phyloP scores from a whole-genome alignment of 768 basidiomycete species.

The Hygrophorus russula region DNA sequence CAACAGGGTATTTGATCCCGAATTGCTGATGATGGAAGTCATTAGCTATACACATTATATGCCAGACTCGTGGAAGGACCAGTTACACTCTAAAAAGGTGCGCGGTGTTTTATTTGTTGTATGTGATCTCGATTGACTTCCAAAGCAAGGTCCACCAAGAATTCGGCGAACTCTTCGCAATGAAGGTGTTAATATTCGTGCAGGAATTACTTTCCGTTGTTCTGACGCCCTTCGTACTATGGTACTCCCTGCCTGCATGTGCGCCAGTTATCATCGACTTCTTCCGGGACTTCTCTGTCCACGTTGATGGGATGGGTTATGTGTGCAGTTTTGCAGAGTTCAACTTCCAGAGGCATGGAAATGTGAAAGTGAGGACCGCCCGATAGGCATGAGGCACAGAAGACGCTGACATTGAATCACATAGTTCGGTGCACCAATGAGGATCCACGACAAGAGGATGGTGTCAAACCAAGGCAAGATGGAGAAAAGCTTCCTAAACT shows the following conservation, averaged over 20 bases:
- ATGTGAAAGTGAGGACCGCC: slow-evolving; percentile 55
- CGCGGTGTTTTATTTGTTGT: background rate
- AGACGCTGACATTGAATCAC: background rate
- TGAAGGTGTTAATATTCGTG: slow-evolving; percentile 81
- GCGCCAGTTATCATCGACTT: slow-evolving; percentile 92
- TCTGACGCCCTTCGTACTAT: slow-evolving; percentile 87
- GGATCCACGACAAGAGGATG: slow-evolving; percentile 58
- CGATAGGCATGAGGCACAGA: background rate
- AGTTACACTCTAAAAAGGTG: slow-evolving; percentile 83
- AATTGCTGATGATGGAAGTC: slow-evolving; percentile 84
- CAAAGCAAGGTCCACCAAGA: slow-evolving; percentile 66
- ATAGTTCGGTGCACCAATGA: slow-evolving; percentile 79
- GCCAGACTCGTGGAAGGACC: slow-evolving; percentile 85
- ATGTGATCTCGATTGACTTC: background rate
- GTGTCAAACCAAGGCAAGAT: slow-evolving; percentile 92
- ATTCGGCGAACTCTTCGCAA: slow-evolving; percentile 87
- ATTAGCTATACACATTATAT: slow-evolving; percentile 93
- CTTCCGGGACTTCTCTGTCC: slow-evolving; percentile 95
- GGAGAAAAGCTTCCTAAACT: slow-evolving; percentile 96
- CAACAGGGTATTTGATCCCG: slow-evolving; percentile 88
- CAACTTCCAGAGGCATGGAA: slow-evolving; percentile 91
- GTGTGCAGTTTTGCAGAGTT: slow-evolving; percentile 98
- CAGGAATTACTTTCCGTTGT: slow-evolving; percentile 88
- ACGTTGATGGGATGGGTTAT: slow-evolving; percentile 92
- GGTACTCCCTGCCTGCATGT: slow-evolving; percentile 84